Evolutionary conservation across 2,329 filamentous ascomycete genomes (phyloP).

Genomic region (Akanthomyces dipterigenus): DNA sequence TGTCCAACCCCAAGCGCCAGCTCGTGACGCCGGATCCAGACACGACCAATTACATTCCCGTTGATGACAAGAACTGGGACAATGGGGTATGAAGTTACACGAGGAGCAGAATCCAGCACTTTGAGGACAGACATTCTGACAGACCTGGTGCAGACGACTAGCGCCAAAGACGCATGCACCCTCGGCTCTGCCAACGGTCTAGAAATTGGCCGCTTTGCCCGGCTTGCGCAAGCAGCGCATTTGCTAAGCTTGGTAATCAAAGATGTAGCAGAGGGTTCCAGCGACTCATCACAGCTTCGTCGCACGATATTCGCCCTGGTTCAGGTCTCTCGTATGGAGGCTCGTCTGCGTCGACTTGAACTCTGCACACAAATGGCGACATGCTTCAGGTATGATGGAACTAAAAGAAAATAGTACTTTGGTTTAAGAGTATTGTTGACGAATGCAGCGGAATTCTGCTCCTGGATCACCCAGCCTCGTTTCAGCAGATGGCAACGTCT

Average conservation of each 20-base stretch:
- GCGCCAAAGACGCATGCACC: constrained; percentile 4
- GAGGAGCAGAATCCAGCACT: too few species aligned
- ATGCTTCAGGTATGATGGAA: constrained; percentile 13
- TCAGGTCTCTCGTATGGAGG: constrained; percentile 12
- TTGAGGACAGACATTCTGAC: neutral
- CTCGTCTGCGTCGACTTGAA: constrained; percentile 10
- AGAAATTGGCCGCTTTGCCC: constrained; percentile 13
- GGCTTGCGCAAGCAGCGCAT: constrained; percentile 17
- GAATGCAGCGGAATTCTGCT: neutral
- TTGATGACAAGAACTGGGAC: constrained; percentile 13
- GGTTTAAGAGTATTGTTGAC: neutral
- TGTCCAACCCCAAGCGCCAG: constrained; percentile 4
- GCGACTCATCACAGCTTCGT: constrained; percentile 11
- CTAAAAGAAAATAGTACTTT: neutral
- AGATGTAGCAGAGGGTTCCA: constrained; percentile 6
- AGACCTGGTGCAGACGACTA: neutral
- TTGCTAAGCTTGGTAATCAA: constrained; percentile 13
- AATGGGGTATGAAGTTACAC: constrained; percentile 4
- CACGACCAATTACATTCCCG: constrained; percentile 8
- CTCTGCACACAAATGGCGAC: constrained; percentile 16
- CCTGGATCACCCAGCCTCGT: neutral
- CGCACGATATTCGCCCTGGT: constrained; percentile 14
- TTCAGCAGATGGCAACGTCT: neutral
- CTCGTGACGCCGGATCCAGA: constrained; percentile 15
- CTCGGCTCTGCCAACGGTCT: constrained; percentile 9